Conservation (phyloP, 352 stramenopile species). For the Phytophthora pinifolia region DNA sequence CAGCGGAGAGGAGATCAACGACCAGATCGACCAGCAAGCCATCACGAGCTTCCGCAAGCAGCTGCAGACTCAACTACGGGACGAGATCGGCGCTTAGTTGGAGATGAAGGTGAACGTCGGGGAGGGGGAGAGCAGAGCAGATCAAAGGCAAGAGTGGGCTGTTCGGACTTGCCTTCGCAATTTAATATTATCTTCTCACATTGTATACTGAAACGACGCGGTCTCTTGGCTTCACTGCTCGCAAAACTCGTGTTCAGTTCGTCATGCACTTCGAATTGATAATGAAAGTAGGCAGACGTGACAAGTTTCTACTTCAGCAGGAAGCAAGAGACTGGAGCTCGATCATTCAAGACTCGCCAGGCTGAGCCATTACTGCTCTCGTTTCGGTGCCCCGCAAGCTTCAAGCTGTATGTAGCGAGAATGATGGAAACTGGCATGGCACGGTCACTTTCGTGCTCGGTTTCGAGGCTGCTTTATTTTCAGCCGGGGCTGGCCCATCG, state of each 20-base stretch:
- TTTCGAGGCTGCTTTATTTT: conserved; percentile 29
- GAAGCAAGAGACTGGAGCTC: background rate
- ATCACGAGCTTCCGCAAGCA: conserved; percentile 73
- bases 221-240: no score
- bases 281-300: background rate
- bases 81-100: conserved; percentile 9
- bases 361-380: background rate
- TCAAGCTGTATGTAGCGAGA: no score
- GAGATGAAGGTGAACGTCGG: background rate
- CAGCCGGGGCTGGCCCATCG: conserved; percentile 8
- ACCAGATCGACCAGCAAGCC: conserved; percentile 56
- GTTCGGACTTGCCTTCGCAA: conserved; percentile 5
- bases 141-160: background rate
- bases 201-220: conserved; percentile 32
- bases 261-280: no score
- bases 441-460: background rate
- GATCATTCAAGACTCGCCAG: no score
- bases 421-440: conserved; percentile 3
- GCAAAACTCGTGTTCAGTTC: no score
- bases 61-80: conserved; percentile 40
- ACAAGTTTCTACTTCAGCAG: background rate
- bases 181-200: conserved; percentile 19
- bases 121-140: background rate
- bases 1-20: conserved; percentile 60
- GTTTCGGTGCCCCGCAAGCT: background rate